Evolutionary conservation across 23 red algal genomes (phyloP), one percentile per base, ranked within the genome.

Genomic region (Gracilaria gracilis): DNA sequence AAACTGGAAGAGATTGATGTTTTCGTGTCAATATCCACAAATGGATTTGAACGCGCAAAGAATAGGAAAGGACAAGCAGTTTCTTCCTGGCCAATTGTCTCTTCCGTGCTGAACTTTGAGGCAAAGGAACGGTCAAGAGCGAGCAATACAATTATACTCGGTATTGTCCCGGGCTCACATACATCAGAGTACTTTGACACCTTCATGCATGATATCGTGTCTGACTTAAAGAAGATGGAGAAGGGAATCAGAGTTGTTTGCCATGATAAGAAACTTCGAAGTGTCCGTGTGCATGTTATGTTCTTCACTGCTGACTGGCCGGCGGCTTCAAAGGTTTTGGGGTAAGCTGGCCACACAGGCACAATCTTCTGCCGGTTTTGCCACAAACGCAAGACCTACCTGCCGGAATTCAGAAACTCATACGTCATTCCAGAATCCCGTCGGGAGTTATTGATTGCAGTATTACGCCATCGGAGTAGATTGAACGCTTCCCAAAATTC

Each of bases 321-420:
- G 8, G 74, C 74, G 15, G 74, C 46, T 2, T 79, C 74, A 17
- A 79, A 79, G 51, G 74, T 50, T 50, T 24, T 79, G 3, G 74
- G 74, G 1, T 79, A 54, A 7, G 74, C 51, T 3, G 74, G 74
- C 9, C 74, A 79, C 39, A 79, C 42, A 3, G 39, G 37, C 3
- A 50, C 4, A 31, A 16, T 50, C 2, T 50, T 79, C 20, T 50
- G 74, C 27, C 74, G 39, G 27, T 57, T 50, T 24, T 79, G 74
- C 51, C 14, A 3, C 14, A 79, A 50, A n/a, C n/a, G 39, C 15
- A 79, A 51, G 4, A 25, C 2, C 9, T 70, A 4, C 34, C 4
- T 38, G 14, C 34, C 17, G 34, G 34, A 38, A 25, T 36, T 19
- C 65, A 25, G 65, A 70, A 70, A 35, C 13, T 15, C 15, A 70